Percentiles rank a stretch among this genome's conserved stretches.
phyloP scores from a whole-genome alignment of 78 protist genomes.

The Pigoraptor vietnamica region DNA sequence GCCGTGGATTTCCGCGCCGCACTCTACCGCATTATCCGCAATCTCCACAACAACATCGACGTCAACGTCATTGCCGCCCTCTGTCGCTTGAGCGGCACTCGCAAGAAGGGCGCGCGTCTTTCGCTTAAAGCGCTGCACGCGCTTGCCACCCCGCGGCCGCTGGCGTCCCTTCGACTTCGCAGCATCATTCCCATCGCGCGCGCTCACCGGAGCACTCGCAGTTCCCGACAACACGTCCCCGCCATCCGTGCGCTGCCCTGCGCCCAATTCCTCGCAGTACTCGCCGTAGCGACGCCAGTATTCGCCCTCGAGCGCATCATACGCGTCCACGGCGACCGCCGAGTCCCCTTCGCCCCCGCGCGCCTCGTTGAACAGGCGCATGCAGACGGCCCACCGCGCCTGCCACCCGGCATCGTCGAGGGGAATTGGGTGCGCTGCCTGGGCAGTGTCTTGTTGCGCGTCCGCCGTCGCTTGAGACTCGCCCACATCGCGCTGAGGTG shows the following conservation, averaged over 20 bases:
- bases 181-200: too few species aligned
- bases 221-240: background rate
- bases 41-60: too few species aligned
- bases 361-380: background rate
- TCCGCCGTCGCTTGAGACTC: too few species aligned
- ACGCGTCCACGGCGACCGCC: background rate
- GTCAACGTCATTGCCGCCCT: too few species aligned
- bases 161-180: too few species aligned
- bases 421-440: background rate
- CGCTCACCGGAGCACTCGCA: background rate
- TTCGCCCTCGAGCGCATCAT: background rate
- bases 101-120: too few species aligned
- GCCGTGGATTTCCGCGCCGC: too few species aligned
- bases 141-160: too few species aligned
- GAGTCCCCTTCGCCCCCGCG: background rate
- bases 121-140: too few species aligned
- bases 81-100: too few species aligned
- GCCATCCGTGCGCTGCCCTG: background rate
- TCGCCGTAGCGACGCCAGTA: background rate
- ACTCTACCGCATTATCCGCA: too few species aligned
- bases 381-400: background rate
- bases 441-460: background rate
- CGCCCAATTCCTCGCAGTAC: background rate
- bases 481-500: too few species aligned
- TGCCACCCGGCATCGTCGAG: background rate